phyloP scores from a whole-genome alignment of 306 rosid species.

The Herpetospermum pedunculosum region DNA sequence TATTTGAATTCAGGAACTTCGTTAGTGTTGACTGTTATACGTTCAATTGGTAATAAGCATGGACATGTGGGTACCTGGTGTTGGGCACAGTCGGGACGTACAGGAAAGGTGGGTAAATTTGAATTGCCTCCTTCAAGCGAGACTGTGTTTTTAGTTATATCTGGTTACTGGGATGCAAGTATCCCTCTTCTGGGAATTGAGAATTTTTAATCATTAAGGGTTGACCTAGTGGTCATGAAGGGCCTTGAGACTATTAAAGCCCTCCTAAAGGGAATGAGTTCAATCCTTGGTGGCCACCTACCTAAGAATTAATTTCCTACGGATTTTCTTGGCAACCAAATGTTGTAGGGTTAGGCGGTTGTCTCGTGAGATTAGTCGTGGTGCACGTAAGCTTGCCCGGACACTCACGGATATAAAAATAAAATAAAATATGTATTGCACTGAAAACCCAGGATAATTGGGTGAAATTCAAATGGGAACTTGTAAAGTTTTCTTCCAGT shows the following conservation, averaged over 20 bases:
- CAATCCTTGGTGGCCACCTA: too few relatives aligned
- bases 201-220: too few relatives aligned
- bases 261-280: too few relatives aligned
- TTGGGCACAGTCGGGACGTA: slow-evolving; percentile 64
- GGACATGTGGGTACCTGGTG: slow-evolving; percentile 74
- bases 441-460: background rate
- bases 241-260: too few relatives aligned
- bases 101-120: slow-evolving; percentile 57
- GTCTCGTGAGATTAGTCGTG: too few relatives aligned
- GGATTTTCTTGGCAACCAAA: too few relatives aligned
- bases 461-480: background rate
- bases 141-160: background rate
- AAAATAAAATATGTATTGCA: background rate
- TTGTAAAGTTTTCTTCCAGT: background rate
- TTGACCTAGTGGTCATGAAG: too few relatives aligned
- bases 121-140: background rate
- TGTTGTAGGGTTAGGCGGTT: too few relatives aligned
- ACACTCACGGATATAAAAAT: too few relatives aligned
- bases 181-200: too few relatives aligned
- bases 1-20: slow-evolving; percentile 53
- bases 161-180: background rate
- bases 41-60: slow-evolving; percentile 84
- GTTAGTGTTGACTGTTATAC: slow-evolving; percentile 71
- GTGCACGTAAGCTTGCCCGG: too few relatives aligned
- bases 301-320: too few relatives aligned